A percentile compares a stretch with the other conserved stretches of the same genome.
phyloP scores from a whole-genome alignment of 768 basidiomycete genomes.

The Fibroporia radiculosa region DNA sequence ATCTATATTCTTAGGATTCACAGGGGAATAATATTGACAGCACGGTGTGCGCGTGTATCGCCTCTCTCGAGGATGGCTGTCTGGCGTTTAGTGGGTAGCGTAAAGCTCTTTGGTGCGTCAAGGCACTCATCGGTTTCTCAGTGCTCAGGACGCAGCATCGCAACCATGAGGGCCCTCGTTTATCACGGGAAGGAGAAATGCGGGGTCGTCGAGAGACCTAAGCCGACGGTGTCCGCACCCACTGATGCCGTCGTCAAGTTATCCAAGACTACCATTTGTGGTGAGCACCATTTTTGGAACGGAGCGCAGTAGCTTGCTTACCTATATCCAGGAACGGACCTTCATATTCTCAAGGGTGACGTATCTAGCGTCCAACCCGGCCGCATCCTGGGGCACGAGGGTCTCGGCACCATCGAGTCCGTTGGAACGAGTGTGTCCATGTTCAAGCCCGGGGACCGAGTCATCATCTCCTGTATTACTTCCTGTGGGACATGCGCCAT shows the following conservation, averaged over 20 bases:
- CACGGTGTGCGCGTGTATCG: too few species aligned
- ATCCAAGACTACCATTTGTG: neutral
- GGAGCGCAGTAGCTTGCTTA: neutral
- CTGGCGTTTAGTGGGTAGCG: too few species aligned
- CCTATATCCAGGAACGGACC: slow-evolving; percentile 27
- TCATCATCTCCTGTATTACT: slow-evolving; percentile 13
- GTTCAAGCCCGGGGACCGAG: slow-evolving; percentile 26
- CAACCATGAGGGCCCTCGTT: neutral
- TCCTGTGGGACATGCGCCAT: slow-evolving; percentile 15
- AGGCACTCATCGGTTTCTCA: too few species aligned
- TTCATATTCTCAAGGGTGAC: slow-evolving; percentile 25
- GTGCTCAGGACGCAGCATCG: too few species aligned
- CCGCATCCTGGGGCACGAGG: slow-evolving; percentile 35
- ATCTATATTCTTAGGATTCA: too few species aligned
- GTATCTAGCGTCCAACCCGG: slow-evolving; percentile 17
- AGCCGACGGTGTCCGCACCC: neutral
- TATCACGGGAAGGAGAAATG: neutral
- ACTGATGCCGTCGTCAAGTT: neutral
- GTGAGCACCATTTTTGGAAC: too few species aligned
- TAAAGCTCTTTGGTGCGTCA: too few species aligned
- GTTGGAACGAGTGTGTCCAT: slow-evolving; percentile 23
- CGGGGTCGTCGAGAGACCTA: neutral
- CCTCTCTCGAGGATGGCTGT: too few species aligned
- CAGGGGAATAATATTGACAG: too few species aligned
- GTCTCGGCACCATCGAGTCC: slow-evolving; percentile 26